Evolutionary conservation across 306 rosid genomes (phyloP).

Genomic region (Sophora flavescens): DNA sequence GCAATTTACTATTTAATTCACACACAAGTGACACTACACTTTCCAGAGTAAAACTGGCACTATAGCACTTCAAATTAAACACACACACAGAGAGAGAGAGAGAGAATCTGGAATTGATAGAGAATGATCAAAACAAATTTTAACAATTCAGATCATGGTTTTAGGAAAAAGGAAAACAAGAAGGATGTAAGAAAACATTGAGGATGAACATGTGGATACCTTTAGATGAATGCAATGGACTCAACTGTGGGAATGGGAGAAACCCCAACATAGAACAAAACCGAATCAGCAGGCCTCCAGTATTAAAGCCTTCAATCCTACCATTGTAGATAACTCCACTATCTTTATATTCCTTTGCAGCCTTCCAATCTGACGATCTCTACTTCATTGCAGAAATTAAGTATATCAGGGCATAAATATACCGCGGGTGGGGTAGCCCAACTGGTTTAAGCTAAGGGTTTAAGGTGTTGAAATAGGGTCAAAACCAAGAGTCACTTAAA

Average conservation of each 20-base stretch:
- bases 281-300: conserved; percentile 78
- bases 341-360: conserved; percentile 67
- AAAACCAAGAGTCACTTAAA: background rate
- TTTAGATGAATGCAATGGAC: conserved; percentile 79
- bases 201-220: conserved; percentile 48
- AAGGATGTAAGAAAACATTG: background rate
- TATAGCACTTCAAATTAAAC: background rate
- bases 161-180: background rate
- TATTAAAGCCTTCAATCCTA: conserved; percentile 74
- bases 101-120: background rate
- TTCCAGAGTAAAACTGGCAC: background rate
- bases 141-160: background rate
- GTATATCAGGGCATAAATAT: conserved; percentile 59
- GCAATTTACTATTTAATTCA: background rate
- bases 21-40: background rate
- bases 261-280: conserved; percentile 80
- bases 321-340: conserved; percentile 72
- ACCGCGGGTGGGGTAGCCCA: no score
- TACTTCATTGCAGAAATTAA: conserved; percentile 83
- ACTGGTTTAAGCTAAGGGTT: no score
- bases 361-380: conserved; percentile 93
- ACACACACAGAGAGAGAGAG: background rate
- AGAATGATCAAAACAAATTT: conserved; percentile 4
- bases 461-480: no score
- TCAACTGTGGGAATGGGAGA: conserved; percentile 83